Evolutionary conservation across 148 eudicot genomes (phyloP), one percentile per base, ranked within the genome.

Genomic region (Chenopodium formosanum): DNA sequence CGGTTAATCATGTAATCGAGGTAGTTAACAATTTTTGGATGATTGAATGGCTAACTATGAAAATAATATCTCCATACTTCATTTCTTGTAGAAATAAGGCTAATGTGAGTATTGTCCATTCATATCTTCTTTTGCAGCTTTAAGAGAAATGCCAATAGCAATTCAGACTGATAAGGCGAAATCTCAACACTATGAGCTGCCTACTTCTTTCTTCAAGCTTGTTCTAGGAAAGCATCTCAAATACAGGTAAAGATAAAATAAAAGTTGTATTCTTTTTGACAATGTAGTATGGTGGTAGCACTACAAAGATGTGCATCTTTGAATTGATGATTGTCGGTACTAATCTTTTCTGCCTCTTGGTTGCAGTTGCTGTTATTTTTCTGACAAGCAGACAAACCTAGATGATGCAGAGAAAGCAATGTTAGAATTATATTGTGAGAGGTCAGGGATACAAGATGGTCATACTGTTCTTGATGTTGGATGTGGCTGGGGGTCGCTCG

Each of bases 401-500:
- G 97, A 97, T 50, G 98, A 92, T 60, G 98, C 99, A 19, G 99
- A 97, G 89, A 85, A 89, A 69, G 92, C 92, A 29, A 97, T 92
- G 98, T 52, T 97, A 52, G 91, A 97, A 14, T 67, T 92, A 46
- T 97, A 94, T 83, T 97, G 99, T 82, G 91, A 92, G 87, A 90
- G 97, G 80, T 88, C 93, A 31, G 86, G 90, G 77, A 25, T 97
- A 58, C 73, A 91, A 90, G 99, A 94, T 74, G 98, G 98, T 13
- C 97, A 97, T 44, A 82, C 91, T 63, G 94, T 97, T 88, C 98
- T 94, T 85, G 99, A 97, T 87, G 89, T 97, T 78, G 99, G 99
- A 16, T 97, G 99, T 88, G 99, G 99, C 63, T 97, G 99, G 99
- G 99, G 99, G 60, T 92, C 99, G 31, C 95, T 97, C n/a, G 56